Conservation (phyloP, 805 yeast genomes). For the Jamesozyma lodderae region DNA sequence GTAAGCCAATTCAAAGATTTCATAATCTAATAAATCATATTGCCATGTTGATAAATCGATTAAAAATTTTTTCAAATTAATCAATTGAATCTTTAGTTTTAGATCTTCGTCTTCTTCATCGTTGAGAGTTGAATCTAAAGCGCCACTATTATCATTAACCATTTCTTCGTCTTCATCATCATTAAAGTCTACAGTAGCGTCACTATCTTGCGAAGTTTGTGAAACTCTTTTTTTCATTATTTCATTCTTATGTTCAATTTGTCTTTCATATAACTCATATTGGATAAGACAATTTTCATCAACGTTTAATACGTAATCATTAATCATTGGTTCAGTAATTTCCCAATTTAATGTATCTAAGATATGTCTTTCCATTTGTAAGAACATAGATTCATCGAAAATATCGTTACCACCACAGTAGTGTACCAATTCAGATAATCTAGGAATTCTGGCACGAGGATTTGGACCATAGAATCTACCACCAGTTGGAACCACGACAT, state of each 20-base stretch:
- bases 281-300: constrained; percentile 37
- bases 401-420: constrained; percentile 55
- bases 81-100: constrained; percentile 31
- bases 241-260: constrained; percentile 21
- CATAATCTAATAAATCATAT: constrained; percentile 31
- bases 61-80: constrained; percentile 41
- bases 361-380: constrained; percentile 73
- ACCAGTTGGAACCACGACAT: constrained; percentile 41
- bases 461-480: constrained; percentile 62
- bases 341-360: constrained; percentile 65
- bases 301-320: constrained; percentile 38
- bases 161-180: constrained; percentile 10
- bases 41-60: constrained; percentile 43
- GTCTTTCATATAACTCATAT: constrained; percentile 30
- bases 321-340: constrained; percentile 52
- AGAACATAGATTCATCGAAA: constrained; percentile 51
- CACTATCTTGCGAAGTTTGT: constrained; percentile 20
- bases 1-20: constrained; percentile 25
- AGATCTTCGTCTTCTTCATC: constrained; percentile 26
- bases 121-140: constrained; percentile 15
- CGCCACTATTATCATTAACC: constrained; percentile 15
- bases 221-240: constrained; percentile 17
- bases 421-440: constrained; percentile 59
- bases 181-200: constrained; percentile 22
- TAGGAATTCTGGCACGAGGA: constrained; percentile 65